phyloP scores from a whole-genome alignment of 1,284 basidiomycete genomes.

The Tylopilus sp. region DNA sequence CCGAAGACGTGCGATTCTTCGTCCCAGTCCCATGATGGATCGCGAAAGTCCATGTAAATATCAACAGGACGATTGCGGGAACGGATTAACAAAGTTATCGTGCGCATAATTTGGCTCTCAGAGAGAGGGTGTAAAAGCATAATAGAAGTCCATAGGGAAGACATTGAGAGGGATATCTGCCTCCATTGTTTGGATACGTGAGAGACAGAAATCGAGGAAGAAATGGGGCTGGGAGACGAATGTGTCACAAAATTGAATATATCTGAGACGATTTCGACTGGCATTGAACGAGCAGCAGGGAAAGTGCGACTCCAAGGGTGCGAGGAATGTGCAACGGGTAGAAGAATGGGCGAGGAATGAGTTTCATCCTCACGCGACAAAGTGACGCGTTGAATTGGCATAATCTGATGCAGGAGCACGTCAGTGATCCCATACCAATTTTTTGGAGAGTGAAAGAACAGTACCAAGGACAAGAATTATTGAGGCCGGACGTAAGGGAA shows the following conservation, averaged over 20 bases:
- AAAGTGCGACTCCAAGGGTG: neutral
- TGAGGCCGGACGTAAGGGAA: neutral
- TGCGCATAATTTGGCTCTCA: constrained; percentile 47
- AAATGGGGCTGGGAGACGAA: constrained; percentile 38
- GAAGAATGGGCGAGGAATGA: neutral
- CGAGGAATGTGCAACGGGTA: constrained; percentile 2
- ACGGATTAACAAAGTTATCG: constrained; percentile 50
- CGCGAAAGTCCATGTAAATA: constrained; percentile 64
- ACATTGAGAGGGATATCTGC: constrained; percentile 52
- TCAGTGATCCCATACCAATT: constrained; percentile 8
- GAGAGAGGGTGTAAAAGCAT: constrained; percentile 54
- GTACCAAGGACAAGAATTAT: constrained; percentile 6
- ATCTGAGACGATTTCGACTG: constrained; percentile 54
- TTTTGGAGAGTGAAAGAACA: neutral
- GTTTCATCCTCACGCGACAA: neutral
- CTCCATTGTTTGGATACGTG: constrained; percentile 63
- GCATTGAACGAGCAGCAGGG: constrained; percentile 41
- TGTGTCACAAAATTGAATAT: constrained; percentile 48
- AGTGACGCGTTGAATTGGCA: constrained; percentile 7
- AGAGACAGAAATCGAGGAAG: constrained; percentile 47
- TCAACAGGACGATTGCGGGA: constrained; percentile 57
- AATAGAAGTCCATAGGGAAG: constrained; percentile 57
- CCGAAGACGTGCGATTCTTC: constrained; percentile 51
- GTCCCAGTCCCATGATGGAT: constrained; percentile 62
- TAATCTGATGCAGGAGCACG: constrained; percentile 19